These are phyloP conservation scores for Claviceps sp. DNA, from an alignment of 2,329 filamentous ascomycete species.

Conservation along the genomic window DNA sequence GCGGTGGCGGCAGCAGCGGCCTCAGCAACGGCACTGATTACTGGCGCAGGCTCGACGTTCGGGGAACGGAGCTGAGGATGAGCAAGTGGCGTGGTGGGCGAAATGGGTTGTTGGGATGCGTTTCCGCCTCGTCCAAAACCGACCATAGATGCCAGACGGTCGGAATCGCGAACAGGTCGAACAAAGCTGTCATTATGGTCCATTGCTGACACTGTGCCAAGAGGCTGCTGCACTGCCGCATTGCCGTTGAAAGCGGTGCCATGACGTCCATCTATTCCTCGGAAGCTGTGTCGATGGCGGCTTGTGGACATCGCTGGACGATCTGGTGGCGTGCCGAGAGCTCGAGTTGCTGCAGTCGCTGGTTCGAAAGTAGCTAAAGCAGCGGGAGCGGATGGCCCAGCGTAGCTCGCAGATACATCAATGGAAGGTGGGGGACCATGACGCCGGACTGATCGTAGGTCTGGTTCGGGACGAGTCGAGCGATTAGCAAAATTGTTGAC, in stretches of 20 bases:
- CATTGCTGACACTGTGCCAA: slow-evolving; percentile 53
- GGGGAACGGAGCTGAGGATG: slow-evolving; percentile 46
- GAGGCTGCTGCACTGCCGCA: slow-evolving; percentile 47
- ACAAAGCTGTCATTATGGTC: slow-evolving; percentile 63
- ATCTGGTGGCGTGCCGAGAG: slow-evolving; percentile 8
- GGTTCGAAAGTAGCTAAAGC: slow-evolving; percentile 14
- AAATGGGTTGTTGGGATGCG: slow-evolving; percentile 84
- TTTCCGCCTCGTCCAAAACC: slow-evolving; percentile 55
- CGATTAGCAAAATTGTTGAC: slow-evolving; percentile 39
- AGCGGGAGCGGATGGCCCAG: slow-evolving; percentile 23
- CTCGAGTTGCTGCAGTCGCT: slow-evolving; percentile 8
- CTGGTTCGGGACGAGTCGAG: slow-evolving; percentile 38
- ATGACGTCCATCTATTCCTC: slow-evolving; percentile 36
- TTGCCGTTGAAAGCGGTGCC: slow-evolving; percentile 35
- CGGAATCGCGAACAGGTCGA: slow-evolving; percentile 66
- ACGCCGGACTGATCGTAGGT: slow-evolving; percentile 53
- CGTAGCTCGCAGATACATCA: slow-evolving; percentile 33
- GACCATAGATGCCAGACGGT: slow-evolving; percentile 73
- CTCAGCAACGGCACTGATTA: slow-evolving; percentile 34
- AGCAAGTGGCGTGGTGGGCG: slow-evolving; percentile 71
- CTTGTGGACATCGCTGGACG: slow-evolving; percentile 11
- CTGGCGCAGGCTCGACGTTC: slow-evolving; percentile 32
- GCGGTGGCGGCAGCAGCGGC: slow-evolving; percentile 22
- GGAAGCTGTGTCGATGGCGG: slow-evolving; percentile 38
- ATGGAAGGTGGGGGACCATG: slow-evolving; percentile 68